phyloP scores from a whole-genome alignment of 805 yeast genomes.

The Candida vaughaniae region DNA sequence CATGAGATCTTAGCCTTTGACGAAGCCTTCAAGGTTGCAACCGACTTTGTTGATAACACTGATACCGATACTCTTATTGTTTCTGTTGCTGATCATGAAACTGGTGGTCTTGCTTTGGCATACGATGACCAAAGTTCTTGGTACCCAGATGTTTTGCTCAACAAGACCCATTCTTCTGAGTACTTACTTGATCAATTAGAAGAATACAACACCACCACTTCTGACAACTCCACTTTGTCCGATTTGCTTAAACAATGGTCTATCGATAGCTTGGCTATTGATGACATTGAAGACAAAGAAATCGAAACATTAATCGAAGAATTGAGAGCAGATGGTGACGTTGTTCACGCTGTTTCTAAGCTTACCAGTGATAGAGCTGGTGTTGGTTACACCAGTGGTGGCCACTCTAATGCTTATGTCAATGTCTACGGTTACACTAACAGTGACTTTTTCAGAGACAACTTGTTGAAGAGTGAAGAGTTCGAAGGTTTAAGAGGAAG shows the following conservation, averaged over 20 bases:
- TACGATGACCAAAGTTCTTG: slow-evolving; percentile 34
- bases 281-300: slow-evolving; percentile 2
- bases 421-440: slow-evolving; percentile 3
- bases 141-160: slow-evolving; percentile 74
- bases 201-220: slow-evolving; percentile 57
- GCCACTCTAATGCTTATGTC: slow-evolving; percentile 1
- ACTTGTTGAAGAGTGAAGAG: slow-evolving; percentile 23
- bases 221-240: slow-evolving; percentile 34
- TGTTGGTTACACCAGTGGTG: slow-evolving; percentile 5
- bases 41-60: slow-evolving; percentile 62
- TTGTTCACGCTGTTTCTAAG: slow-evolving; percentile 62
- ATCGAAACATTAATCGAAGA: background rate
- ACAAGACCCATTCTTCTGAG: slow-evolving; percentile 78
- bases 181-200: slow-evolving; percentile 72
- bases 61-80: slow-evolving; percentile 76
- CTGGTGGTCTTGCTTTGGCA: slow-evolving; percentile 68
- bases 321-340: slow-evolving; percentile 49
- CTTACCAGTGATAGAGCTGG: slow-evolving; percentile 2
- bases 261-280: background rate
- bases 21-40: slow-evolving; percentile 71
- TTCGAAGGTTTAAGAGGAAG: slow-evolving; percentile 59
- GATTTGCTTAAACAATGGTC: slow-evolving; percentile 11
- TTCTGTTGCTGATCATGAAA: slow-evolving; percentile 90
- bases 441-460: slow-evolving; percentile 25
- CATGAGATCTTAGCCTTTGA: slow-evolving; percentile 85